Percentiles rank a stretch among this genome's conserved stretches.
Conservation (phyloP, 805 yeast species). For the Teunomyces barrocoloradensis region DNA sequence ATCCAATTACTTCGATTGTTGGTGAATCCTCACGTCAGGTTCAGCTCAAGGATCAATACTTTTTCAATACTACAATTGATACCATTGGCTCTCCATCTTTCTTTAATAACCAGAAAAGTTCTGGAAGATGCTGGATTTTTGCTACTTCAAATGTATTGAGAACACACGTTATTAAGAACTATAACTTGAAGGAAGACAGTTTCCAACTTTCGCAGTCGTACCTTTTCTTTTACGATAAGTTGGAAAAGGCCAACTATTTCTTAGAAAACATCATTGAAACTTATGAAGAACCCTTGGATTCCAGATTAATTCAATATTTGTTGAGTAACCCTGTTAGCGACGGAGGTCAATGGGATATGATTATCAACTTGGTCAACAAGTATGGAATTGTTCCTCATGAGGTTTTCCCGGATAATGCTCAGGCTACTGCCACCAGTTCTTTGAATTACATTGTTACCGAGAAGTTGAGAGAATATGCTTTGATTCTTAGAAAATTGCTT, state of each 20-base stretch:
- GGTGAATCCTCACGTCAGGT: slow-evolving; percentile 27
- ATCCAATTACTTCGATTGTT: slow-evolving; percentile 43
- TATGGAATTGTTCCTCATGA: slow-evolving; percentile 80
- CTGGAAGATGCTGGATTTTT: slow-evolving; percentile 89
- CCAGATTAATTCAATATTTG: slow-evolving; percentile 66
- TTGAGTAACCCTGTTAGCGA: slow-evolving; percentile 68
- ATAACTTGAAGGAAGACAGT: slow-evolving; percentile 50
- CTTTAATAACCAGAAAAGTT: slow-evolving; percentile 58
- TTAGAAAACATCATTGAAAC: slow-evolving; percentile 75
- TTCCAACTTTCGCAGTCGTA: slow-evolving; percentile 78
- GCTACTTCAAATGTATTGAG: slow-evolving; percentile 78
- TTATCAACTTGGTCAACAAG: slow-evolving; percentile 70
- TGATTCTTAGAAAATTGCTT: slow-evolving; percentile 54
- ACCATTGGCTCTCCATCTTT: slow-evolving; percentile 35
- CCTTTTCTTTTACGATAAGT: slow-evolving; percentile 79
- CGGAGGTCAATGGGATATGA: slow-evolving; percentile 90
- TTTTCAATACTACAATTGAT: slow-evolving; percentile 37
- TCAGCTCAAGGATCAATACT: slow-evolving; percentile 25
- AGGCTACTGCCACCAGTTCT: slow-evolving; percentile 49
- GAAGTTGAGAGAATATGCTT: slow-evolving; percentile 76
- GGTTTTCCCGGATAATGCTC: slow-evolving; percentile 66
- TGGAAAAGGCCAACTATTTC: slow-evolving; percentile 80
- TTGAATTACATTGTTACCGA: slow-evolving; percentile 65
- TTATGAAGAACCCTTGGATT: slow-evolving; percentile 60
- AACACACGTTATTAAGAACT: slow-evolving; percentile 55